These are phyloP conservation scores for Penicillium sp. DNA, from an alignment of 2,329 filamentous ascomycete species.

Conservation along the genomic window DNA sequence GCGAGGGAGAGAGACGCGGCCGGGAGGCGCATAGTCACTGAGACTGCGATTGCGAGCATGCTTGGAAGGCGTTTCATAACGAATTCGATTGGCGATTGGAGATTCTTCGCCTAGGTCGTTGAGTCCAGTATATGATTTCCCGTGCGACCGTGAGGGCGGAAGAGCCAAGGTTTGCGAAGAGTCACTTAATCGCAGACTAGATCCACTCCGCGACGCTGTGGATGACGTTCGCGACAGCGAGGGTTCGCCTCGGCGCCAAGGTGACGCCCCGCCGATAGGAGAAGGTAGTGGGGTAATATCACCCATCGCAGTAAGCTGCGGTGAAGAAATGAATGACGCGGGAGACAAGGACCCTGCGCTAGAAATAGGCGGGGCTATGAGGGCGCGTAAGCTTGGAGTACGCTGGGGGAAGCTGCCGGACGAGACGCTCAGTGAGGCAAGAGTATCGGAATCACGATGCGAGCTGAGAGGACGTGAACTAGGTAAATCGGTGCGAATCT, in stretches of 20 bases:
- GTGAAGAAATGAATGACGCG: conserved; percentile 70
- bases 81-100: conserved; percentile 19
- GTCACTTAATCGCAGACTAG: conserved; percentile 38
- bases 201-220: conserved; percentile 38
- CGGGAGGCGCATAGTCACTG: conserved; percentile 82
- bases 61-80: conserved; percentile 30
- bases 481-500: conserved; percentile 38
- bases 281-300: conserved; percentile 79
- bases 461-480: conserved; percentile 27
- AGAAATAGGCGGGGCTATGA: conserved; percentile 38
- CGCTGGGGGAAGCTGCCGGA: conserved; percentile 45
- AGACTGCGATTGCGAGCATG: conserved; percentile 78
- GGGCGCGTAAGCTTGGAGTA: conserved; percentile 45
- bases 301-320: conserved; percentile 72
- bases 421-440: conserved; percentile 42
- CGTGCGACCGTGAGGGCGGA: conserved; percentile 31
- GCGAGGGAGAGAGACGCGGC: conserved; percentile 63
- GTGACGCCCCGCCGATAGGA: conserved; percentile 54
- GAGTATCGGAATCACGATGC: conserved; percentile 33
- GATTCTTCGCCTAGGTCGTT: conserved; percentile 32
- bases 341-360: conserved; percentile 53
- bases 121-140: conserved; percentile 44
- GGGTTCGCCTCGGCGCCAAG: conserved; percentile 53
- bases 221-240: conserved; percentile 46
- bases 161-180: conserved; percentile 35